These are phyloP conservation scores for Morella rubra DNA, from an alignment of 306 rosid species.

Conservation along the genomic window DNA sequence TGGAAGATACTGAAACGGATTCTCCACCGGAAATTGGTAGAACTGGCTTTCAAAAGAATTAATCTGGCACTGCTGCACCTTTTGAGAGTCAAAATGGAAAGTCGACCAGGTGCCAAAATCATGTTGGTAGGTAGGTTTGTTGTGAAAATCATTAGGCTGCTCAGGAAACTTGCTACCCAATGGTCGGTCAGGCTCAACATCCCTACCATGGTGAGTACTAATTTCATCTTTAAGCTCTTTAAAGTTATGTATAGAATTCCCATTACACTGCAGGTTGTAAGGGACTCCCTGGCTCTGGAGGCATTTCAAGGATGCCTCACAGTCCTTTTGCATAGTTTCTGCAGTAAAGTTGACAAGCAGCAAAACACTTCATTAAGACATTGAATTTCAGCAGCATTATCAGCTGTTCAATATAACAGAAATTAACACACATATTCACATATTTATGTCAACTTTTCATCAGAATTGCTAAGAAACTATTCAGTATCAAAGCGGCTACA, in stretches of 20 bases:
- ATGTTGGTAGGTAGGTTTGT: slow-evolving; percentile 57
- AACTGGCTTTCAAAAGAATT: slow-evolving; percentile 68
- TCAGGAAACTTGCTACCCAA: slow-evolving; percentile 57
- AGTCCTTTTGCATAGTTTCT: slow-evolving; percentile 72
- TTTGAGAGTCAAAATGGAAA: slow-evolving; percentile 64
- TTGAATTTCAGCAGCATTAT: no score
- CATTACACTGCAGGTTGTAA: slow-evolving; percentile 53
- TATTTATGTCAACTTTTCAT: neutral
- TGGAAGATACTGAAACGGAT: slow-evolving; percentile 59
- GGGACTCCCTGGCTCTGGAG: slow-evolving; percentile 75
- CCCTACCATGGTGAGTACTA: slow-evolving; percentile 48
- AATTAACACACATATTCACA: neutral
- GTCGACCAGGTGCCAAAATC: slow-evolving; percentile 62
- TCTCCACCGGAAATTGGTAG: slow-evolving; percentile 59
- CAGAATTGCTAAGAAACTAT: neutral
- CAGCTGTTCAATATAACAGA: neutral
- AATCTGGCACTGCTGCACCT: slow-evolving; percentile 71
- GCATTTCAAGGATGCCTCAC: slow-evolving; percentile 86
- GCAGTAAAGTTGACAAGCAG: slow-evolving; percentile 39
- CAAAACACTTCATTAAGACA: neutral
- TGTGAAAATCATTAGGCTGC: slow-evolving; percentile 57
- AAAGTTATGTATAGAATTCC: slow-evolving; percentile 56
- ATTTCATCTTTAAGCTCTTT: slow-evolving; percentile 46
- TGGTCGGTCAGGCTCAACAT: slow-evolving; percentile 47
- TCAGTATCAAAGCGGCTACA: neutral